Evolutionary conservation across 257 asterid species (phyloP).

Genomic region (Echium plantagineum): DNA sequence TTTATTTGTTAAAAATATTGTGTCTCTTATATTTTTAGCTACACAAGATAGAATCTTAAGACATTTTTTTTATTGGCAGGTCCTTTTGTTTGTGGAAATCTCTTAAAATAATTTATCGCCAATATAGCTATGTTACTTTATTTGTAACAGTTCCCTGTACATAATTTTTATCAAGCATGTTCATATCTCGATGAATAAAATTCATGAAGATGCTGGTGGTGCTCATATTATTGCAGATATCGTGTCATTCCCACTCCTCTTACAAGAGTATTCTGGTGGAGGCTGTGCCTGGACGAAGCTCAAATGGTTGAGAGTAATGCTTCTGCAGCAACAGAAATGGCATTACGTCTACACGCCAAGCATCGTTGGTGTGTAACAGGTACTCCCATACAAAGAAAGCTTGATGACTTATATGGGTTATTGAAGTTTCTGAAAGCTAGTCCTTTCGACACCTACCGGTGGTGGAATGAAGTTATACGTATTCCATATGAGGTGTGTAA

Average conservation of each 20-base stretch:
- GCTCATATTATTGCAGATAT: constrained; percentile 44
- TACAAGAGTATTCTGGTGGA: constrained; percentile 97
- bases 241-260: constrained; percentile 86
- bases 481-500: constrained; percentile 77
- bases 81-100: neutral
- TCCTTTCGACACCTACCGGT: constrained; percentile 70
- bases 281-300: constrained; percentile 98
- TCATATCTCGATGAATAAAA: neutral
- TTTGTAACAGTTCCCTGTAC: neutral
- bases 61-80: neutral
- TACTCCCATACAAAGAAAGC: constrained; percentile 90
- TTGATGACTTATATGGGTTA: constrained; percentile 88
- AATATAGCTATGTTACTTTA: neutral
- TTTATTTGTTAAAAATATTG: no score
- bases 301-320: constrained; percentile 98
- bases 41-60: neutral
- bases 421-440: constrained; percentile 72
- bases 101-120: neutral
- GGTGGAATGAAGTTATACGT: constrained; percentile 91
- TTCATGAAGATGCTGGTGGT: neutral
- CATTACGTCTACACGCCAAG: constrained; percentile 72
- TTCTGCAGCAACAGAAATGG: constrained; percentile 87
- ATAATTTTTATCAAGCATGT: neutral
- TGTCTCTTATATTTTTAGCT: no score
- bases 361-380: constrained; percentile 99